phyloP scores from a whole-genome alignment of 495 filamentous ascomycete species.

The Penicillium robsamsonii region DNA sequence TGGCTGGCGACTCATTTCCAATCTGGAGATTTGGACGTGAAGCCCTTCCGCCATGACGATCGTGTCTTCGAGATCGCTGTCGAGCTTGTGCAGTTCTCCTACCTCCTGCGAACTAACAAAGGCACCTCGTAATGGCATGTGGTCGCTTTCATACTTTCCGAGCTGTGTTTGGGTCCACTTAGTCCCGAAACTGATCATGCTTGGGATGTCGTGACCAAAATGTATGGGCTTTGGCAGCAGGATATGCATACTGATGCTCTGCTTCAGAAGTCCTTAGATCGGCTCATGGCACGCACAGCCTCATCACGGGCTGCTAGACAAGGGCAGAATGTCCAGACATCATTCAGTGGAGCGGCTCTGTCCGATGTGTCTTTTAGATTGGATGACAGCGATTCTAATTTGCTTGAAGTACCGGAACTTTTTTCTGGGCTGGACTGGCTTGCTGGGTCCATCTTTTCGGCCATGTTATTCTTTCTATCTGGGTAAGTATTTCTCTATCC shows the following conservation, averaged over 20 bases:
- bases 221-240: constrained; percentile 50
- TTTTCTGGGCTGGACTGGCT: background rate
- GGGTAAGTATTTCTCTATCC: background rate
- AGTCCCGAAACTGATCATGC: constrained; percentile 64
- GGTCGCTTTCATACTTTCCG: constrained; percentile 65
- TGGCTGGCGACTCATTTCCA: constrained; percentile 53
- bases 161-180: constrained; percentile 62
- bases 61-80: constrained; percentile 64
- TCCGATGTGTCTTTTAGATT: background rate
- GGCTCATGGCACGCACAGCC: constrained; percentile 27
- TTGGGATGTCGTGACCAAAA: constrained; percentile 63
- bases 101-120: constrained; percentile 59
- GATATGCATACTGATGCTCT: constrained; percentile 49
- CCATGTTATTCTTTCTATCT: background rate
- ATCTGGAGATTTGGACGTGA: constrained; percentile 34
- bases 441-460: background rate
- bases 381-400: background rate
- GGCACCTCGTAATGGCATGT: constrained; percentile 67
- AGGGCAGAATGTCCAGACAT: background rate
- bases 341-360: background rate
- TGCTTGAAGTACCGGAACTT: background rate
- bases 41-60: constrained; percentile 38
- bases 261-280: constrained; percentile 62
- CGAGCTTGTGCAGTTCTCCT: constrained; percentile 56
- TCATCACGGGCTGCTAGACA: background rate